Conservation (phyloP, 768 basidiomycete species). For the Mycena maculata region DNA sequence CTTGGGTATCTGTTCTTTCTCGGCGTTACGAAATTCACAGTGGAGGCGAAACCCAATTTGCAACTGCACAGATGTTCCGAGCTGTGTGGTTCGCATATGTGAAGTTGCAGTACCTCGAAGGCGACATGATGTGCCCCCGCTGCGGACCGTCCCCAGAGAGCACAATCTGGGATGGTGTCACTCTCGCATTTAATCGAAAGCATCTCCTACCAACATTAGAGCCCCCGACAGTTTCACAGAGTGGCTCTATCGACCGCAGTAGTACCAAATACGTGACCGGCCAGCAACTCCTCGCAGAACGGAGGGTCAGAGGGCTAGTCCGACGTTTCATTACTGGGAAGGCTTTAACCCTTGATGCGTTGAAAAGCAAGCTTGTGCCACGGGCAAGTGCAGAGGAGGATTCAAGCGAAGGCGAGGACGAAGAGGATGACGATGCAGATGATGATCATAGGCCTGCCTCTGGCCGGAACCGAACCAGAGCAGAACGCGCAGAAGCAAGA, state of each 20-base stretch:
- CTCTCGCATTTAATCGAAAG: slow-evolving; percentile 33
- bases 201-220: slow-evolving; percentile 4
- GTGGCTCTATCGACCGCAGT: no score
- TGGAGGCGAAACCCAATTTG: not conserved
- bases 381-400: not conserved
- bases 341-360: not conserved
- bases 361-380: not conserved
- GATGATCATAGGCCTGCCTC: no score
- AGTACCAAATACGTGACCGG: no score
- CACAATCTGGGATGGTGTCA: slow-evolving; percentile 40
- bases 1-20: slow-evolving; percentile 33
- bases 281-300: no score
- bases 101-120: not conserved
- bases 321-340: no score
- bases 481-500: not conserved
- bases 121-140: slow-evolving; percentile 35
- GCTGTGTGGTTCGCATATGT: not conserved
- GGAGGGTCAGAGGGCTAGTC: no score
- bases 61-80: not conserved
- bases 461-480: no score
- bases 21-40: slow-evolving; percentile 33
- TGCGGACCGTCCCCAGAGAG: slow-evolving; percentile 36
- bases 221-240: not conserved
- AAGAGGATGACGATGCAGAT: not conserved
- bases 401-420: not conserved